These are phyloP conservation scores for Exophiala viscosa DNA, from an alignment of 2,329 filamentous ascomycete species.

Conservation along the genomic window DNA sequence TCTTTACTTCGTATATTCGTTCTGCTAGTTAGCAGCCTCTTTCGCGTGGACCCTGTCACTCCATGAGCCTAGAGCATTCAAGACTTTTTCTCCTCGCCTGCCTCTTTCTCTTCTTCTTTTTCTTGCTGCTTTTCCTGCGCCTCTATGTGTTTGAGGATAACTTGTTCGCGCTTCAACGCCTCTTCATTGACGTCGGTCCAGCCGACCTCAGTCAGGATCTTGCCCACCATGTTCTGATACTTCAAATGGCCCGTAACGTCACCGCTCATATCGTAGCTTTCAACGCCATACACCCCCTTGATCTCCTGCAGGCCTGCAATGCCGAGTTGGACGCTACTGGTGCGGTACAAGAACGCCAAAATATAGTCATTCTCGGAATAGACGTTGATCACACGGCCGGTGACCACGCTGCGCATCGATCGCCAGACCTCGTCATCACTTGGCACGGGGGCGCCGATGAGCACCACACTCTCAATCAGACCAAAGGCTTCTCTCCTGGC, in stretches of 20 bases:
- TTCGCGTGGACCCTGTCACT: too few relatives aligned
- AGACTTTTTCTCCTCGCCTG: background rate
- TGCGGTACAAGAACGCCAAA: conserved; percentile 75
- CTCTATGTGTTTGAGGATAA: conserved; percentile 41
- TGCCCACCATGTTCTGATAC: conserved; percentile 51
- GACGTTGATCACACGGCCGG: conserved; percentile 72
- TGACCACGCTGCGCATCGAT: conserved; percentile 65
- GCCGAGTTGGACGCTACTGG: conserved; percentile 68
- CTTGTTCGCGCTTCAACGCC: conserved; percentile 46
- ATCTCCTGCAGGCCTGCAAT: conserved; percentile 72
- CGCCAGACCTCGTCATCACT: conserved; percentile 66
- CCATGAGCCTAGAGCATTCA: too few relatives aligned
- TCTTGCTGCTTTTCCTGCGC: conserved; percentile 32
- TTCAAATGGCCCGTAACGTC: conserved; percentile 50
- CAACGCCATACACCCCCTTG: conserved; percentile 61
- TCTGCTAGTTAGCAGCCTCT: too few relatives aligned
- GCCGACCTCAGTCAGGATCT: conserved; percentile 50
- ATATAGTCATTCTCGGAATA: conserved; percentile 78
- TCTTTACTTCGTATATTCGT: too few relatives aligned
- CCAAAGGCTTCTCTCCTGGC: conserved; percentile 73
- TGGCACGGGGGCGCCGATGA: conserved; percentile 70
- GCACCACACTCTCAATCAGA: conserved; percentile 68
- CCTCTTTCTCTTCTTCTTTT: conserved; percentile 28
- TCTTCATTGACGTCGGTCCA: conserved; percentile 51
- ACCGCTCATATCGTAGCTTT: conserved; percentile 53